Percentiles rank a stretch among this genome's conserved stretches.
Evolutionary conservation across 2,329 filamentous ascomycete species (phyloP).

Genomic region (Aurifilum marmelostoma): DNA sequence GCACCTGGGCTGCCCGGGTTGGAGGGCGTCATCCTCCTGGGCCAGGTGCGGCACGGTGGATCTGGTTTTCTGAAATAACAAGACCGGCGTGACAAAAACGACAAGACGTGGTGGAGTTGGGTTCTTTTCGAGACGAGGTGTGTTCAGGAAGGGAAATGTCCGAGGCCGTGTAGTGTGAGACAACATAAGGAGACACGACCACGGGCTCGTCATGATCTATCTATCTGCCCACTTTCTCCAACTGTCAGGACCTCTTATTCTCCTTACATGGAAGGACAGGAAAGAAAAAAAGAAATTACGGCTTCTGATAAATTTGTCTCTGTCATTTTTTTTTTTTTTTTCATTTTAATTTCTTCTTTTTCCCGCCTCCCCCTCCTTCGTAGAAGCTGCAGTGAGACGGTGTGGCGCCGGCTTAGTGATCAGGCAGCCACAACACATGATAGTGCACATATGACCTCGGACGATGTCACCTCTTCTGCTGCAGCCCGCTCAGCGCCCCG

Average conservation of each 20-base stretch:
- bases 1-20: background rate
- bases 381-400: too few species aligned
- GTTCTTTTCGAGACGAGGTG: background rate
- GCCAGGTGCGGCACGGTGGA: too few species aligned
- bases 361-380: too few species aligned
- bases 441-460: background rate
- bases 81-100: too few species aligned
- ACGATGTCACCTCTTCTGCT: background rate
- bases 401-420: background rate
- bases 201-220: background rate
- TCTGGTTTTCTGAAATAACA: too few species aligned
- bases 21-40: background rate
- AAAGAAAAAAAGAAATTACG: too few species aligned
- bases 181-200: background rate
- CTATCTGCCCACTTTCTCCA: background rate
- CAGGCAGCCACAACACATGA: background rate
- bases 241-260: background rate
- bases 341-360: too few species aligned
- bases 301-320: too few species aligned
- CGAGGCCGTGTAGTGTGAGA: background rate
- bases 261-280: background rate
- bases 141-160: too few species aligned
- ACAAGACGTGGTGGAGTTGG: too few species aligned
- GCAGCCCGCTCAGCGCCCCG: too few species aligned
- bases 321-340: too few species aligned